A percentile compares a stretch with the other conserved stretches of the same genome.
phyloP scores from a whole-genome alignment of 2,329 filamentous ascomycete genomes.

The Thielaviopsis populi region DNA sequence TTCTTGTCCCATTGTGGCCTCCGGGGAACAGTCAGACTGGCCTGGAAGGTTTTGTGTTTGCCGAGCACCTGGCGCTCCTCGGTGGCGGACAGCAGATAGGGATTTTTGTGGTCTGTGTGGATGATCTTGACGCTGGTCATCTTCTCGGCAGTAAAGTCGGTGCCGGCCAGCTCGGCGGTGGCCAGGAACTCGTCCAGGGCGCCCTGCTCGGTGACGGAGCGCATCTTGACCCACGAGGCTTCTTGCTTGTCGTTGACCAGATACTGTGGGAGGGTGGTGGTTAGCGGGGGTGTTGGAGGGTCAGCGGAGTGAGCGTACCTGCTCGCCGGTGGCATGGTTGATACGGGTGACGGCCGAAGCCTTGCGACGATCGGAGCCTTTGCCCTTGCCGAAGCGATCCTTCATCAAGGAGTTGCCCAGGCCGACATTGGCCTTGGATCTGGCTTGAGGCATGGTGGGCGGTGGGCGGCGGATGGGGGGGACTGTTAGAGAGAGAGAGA shows the following conservation, averaged over 20 bases:
- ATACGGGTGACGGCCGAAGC: conserved; percentile 46
- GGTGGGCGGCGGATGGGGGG: conserved; percentile 14
- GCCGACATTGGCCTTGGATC: conserved; percentile 89
- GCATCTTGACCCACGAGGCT: conserved; percentile 97
- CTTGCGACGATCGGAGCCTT: conserved; percentile 68
- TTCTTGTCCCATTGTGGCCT: conserved; percentile 75
- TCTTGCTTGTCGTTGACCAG: conserved; percentile 83
- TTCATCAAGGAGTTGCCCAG: conserved; percentile 98
- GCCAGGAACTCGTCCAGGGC: conserved; percentile 92
- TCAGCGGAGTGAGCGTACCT: conserved; percentile 27
- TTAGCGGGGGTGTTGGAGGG: conserved; percentile 22
- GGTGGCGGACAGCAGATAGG: conserved; percentile 69
- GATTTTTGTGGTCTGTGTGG: conserved; percentile 89
- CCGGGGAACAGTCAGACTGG: conserved; percentile 71
- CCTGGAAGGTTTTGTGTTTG: conserved; percentile 71
- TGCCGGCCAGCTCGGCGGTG: conserved; percentile 92
- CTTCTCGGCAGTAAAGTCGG: conserved; percentile 97
- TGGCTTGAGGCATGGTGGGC: conserved; percentile 48
- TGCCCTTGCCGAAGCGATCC: conserved; percentile 90
- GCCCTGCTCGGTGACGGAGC: conserved; percentile 92
- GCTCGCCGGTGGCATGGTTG: conserved; percentile 66
- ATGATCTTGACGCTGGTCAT: conserved; percentile 99
- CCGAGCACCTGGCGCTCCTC: conserved; percentile 66
- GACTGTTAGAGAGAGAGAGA: no score
- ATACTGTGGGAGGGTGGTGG: conserved; percentile 39